These are phyloP conservation scores for Mikania micrantha DNA, from an alignment of 129 eudicot genomes.

Conservation along the genomic window DNA sequence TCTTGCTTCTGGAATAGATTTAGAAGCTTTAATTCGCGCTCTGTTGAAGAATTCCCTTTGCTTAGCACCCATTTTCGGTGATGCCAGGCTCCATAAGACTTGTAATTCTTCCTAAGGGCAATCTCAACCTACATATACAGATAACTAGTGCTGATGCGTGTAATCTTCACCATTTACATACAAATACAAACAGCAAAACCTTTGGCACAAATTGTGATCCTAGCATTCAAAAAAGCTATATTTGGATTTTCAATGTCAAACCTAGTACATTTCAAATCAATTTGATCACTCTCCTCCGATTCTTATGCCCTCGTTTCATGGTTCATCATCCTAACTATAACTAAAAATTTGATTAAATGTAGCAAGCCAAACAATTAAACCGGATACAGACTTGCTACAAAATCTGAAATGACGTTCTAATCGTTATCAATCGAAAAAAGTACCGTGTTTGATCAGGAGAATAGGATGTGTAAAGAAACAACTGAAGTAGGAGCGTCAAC, in stretches of 20 bases:
- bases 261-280: neutral
- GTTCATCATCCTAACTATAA: neutral
- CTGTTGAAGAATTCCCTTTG: too few species aligned
- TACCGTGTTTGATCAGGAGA: neutral
- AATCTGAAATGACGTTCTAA: neutral
- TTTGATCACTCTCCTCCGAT: neutral
- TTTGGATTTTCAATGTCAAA: neutral
- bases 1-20: too few species aligned
- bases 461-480: neutral
- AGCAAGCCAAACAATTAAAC: neutral
- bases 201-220: neutral
- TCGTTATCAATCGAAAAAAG: neutral
- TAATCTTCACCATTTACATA: neutral
- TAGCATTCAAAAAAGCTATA: neutral
- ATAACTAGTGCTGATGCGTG: neutral
- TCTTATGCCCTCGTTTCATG: neutral
- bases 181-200: neutral
- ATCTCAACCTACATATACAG: too few species aligned
- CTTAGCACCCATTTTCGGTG: too few species aligned
- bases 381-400: neutral
- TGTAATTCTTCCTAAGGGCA: too few species aligned
- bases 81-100: too few species aligned
- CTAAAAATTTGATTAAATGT: neutral
- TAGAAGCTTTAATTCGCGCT: too few species aligned
- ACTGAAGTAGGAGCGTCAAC: neutral